phyloP scores from a whole-genome alignment of 129 eudicot species.

The Arctium minus region DNA sequence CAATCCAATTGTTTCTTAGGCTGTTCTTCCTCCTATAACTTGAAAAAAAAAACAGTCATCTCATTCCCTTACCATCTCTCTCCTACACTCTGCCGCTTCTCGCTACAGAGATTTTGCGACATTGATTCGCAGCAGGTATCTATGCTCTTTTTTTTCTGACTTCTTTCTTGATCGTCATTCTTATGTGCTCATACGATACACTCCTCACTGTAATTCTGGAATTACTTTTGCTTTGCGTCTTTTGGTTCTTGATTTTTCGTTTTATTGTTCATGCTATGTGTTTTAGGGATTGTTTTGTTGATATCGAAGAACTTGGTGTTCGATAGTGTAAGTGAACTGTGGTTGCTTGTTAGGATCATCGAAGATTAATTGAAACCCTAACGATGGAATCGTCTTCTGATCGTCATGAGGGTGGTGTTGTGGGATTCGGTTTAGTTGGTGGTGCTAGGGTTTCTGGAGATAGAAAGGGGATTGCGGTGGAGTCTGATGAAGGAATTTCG shows the following conservation, averaged over 20 bases:
- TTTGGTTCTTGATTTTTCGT: conserved; percentile 13
- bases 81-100: not conserved
- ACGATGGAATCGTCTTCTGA: conserved; percentile 20
- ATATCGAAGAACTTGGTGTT: conserved; percentile 6
- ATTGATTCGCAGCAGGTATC: conserved; percentile 23
- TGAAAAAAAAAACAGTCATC: conserved; percentile 5
- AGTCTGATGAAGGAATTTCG: conserved; percentile 2
- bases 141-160: not conserved
- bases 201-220: not conserved
- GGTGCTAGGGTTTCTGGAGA: conserved; percentile 37
- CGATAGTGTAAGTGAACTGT: not conserved
- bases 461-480: conserved; percentile 4
- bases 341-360: conserved; percentile 20
- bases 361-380: conserved; percentile 20
- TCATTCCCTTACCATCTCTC: not conserved
- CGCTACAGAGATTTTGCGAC: conserved; percentile 9
- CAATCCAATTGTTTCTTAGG: not conserved
- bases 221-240: not conserved
- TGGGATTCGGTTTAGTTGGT: conserved; percentile 10
- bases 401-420: not conserved
- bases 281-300: conserved; percentile 13
- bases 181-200: not conserved
- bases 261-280: not conserved
- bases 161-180: not conserved
- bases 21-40: conserved; percentile 16